Base-by-base conservation (phyloP, 225 moss, liverwort and hornwort genomes). In the Polytrichum formosum region DNA sequence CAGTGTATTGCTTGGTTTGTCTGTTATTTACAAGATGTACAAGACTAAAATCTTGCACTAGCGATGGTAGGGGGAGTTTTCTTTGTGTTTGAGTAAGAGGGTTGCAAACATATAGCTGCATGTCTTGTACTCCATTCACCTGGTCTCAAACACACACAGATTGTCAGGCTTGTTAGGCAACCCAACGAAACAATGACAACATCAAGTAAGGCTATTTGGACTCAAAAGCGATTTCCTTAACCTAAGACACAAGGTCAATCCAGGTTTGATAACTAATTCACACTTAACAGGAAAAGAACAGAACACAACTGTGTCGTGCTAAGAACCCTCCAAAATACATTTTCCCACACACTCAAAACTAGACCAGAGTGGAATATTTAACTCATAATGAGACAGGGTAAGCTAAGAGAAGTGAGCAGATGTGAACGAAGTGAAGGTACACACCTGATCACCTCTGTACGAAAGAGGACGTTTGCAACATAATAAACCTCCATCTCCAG, bases 401-500 rank as follows among this genome's bases (percentile, higher is more conserved):
- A 63, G 22, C 17, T 16, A 28, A 28, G 63, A 63, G 13, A 22
- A 22, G 18, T 72, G 27, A 58, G 21, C 21, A 58, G 23, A 58
- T 58, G 20, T 58, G 58, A 6, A 21, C 20, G 9, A 20, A 58
- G 62, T 18, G 13, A 65, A 35, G 21, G 6, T 35, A 18, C 6
- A 65, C 6, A 73, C 79, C 73, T 70, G 82, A 31, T 56, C 55
- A 56, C 33, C 55, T 35, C 20, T 61, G 27, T 71, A 59, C 5
- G 61, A 54, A 23, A 78, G 25, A 60, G 71, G 63, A 63, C 67
- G 69, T 69, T 71, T 66, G 63, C 76, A 77, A 61, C 77, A 84
- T 66, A 80, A 31, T 26, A 84, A 80, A 37, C 77, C 77, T 67
- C 80, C 77, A 53, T 84, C 84, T 69, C 65, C 77, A 66, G 72